Base-by-base conservation (phyloP, 192 early-diverging fungal genomes). In the Linnemannia zychae region DNA sequence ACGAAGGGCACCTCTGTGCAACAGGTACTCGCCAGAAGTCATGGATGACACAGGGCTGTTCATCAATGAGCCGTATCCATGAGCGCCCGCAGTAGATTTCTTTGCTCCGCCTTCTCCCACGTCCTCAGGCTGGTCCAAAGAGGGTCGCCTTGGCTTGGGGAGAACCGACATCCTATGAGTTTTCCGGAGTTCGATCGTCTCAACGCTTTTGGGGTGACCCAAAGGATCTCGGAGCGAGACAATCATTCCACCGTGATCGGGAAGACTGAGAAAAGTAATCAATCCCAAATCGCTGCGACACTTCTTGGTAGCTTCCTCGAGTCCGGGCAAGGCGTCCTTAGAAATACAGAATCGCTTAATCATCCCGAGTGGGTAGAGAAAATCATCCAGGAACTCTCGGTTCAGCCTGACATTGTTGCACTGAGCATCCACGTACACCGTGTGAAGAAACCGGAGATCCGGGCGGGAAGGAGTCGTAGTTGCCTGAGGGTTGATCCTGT, bases 211-310 rank as follows among this genome's bases (percentile, higher is more conserved):
- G 2, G 76, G 81, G 46, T 76, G 69, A 11, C 82, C 88, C 22
- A 94, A 52, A 57, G 88, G 81, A 79, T 95, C 93, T 36, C 92
- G 87, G 53, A 94, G 86, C 38, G 89, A 87, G 47, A 95, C 78
- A 34, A 94, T 88, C 80, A 90, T 91, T 22, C 94, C 93, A 28
- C 94, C 94, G 66, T 94, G 91, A 81, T 95, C 94, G 7, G 91
- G 88, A 12, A 95, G 87, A 13, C 92, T 93, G 28, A 71, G 89
- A 82, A 82, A 89, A 24, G 72, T 80, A 53, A 63, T 74, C 31
- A 75, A 86, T 71, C 52, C 91, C 46, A 63, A 82, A 82, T 67
- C 77, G 50, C 37, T 90, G 44, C 70, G 88, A 67, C 36, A 66
- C 52, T 40, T 78, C 50, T 31, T 71, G 7, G 76, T 66, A 12